Evolutionary conservation across 805 yeast species (phyloP).

Genomic region (Zygoascus tannicola): DNA sequence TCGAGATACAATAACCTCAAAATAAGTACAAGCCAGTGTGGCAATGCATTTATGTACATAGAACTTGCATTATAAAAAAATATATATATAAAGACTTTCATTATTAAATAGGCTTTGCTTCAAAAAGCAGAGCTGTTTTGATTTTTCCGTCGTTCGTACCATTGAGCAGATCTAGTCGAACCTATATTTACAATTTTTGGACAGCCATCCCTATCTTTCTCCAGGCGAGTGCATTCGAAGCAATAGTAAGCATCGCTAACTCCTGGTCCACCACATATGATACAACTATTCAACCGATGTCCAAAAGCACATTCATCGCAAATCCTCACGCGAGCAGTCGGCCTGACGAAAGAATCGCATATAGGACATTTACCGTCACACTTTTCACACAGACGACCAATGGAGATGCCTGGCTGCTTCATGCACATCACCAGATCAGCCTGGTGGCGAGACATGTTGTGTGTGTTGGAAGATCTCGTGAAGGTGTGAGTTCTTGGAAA

Average conservation of each 20-base stretch:
- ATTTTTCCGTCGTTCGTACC: constrained; percentile 39
- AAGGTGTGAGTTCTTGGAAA: no score
- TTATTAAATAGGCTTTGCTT: background rate
- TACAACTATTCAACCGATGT: constrained; percentile 51
- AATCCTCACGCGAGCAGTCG: constrained; percentile 53
- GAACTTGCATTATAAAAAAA: no score
- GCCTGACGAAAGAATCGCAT: constrained; percentile 78
- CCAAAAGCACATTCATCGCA: constrained; percentile 86
- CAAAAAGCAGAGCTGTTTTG: background rate
- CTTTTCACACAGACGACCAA: constrained; percentile 67
- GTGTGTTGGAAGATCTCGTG: no score
- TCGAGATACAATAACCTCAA: no score
- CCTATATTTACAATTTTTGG: constrained; percentile 79
- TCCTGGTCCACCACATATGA: constrained; percentile 66
- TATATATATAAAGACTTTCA: background rate
- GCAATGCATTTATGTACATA: no score
- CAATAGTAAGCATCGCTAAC: constrained; percentile 73
- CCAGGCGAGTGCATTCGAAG: constrained; percentile 69
- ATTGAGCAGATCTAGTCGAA: constrained; percentile 57
- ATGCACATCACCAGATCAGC: constrained; percentile 74
- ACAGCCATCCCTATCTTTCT: constrained; percentile 85
- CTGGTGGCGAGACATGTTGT: constrained; percentile 90
- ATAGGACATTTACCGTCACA: constrained; percentile 91
- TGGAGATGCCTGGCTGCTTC: constrained; percentile 68
- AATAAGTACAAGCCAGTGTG: no score